phyloP scores from a whole-genome alignment of 352 stramenopile species.

The Phytophthora parvispora region DNA sequence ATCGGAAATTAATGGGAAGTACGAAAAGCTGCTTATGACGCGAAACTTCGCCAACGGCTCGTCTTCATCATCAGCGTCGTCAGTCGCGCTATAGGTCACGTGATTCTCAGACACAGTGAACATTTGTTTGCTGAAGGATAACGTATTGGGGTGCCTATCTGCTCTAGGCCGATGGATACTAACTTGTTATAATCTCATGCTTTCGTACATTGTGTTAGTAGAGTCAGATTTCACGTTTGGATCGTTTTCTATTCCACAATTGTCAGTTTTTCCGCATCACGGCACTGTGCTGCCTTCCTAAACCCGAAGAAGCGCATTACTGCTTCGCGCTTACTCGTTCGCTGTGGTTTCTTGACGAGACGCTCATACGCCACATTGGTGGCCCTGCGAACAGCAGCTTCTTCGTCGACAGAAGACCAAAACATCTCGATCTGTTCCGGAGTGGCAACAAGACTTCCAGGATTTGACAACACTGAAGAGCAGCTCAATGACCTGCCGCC shows the following conservation, averaged over 20 bases:
- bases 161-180: neutral
- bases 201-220: too few species aligned
- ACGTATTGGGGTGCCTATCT: neutral
- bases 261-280: slow-evolving; percentile 11
- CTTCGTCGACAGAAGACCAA: slow-evolving; percentile 27
- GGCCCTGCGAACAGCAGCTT: slow-evolving; percentile 21
- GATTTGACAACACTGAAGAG: slow-evolving; percentile 27
- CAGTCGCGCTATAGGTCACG: slow-evolving; percentile 27
- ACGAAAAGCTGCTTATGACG: slow-evolving; percentile 48
- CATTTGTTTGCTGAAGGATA: neutral
- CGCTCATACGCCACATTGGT: slow-evolving; percentile 34
- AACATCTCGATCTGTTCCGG: slow-evolving; percentile 32
- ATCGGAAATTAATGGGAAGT: slow-evolving; percentile 54
- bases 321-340: slow-evolving; percentile 26
- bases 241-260: slow-evolving; percentile 17
- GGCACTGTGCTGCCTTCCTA: slow-evolving; percentile 13
- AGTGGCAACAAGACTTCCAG: slow-evolving; percentile 22
- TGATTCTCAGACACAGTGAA: neutral
- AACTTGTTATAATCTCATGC: neutral
- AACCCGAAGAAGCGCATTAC: slow-evolving; percentile 32
- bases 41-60: slow-evolving; percentile 31
- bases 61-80: slow-evolving; percentile 35
- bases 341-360: slow-evolving; percentile 31
- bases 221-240: too few species aligned
- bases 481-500: slow-evolving; percentile 31